phyloP scores from a whole-genome alignment of 305 asterid genomes.

The Rubia tinctorum region DNA sequence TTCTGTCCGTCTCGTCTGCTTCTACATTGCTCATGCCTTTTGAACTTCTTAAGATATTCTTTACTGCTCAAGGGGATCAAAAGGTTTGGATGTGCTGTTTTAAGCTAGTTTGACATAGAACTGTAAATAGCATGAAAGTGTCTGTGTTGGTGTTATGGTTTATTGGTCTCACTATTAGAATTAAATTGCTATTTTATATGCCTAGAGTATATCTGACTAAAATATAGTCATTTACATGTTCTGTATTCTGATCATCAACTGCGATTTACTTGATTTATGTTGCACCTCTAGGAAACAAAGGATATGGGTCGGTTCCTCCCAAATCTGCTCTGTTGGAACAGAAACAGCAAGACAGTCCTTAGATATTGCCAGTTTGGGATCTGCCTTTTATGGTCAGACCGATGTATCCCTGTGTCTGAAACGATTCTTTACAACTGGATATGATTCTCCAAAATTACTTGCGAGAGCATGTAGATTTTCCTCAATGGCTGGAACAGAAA shows the following conservation, averaged over 20 bases:
- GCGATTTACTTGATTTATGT: conserved; percentile 14
- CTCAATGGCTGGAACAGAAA: conserved; percentile 50
- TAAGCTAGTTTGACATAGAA: neutral
- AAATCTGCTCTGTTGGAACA: conserved; percentile 30
- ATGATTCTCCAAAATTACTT: conserved; percentile 23
- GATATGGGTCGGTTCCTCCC: conserved; percentile 30
- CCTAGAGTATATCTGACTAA: neutral
- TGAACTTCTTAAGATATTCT: neutral
- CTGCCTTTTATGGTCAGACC: conserved; percentile 24
- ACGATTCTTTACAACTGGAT: conserved; percentile 34
- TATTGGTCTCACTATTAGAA: neutral
- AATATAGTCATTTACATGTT: neutral
- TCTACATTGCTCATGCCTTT: neutral
- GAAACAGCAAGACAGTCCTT: conserved; percentile 33
- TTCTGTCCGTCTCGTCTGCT: neutral
- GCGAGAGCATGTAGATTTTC: conserved; percentile 36
- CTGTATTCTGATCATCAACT: neutral
- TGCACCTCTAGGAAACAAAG: conserved; percentile 45
- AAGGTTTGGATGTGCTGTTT: no score
- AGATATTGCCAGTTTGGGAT: conserved; percentile 27
- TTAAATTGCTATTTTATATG: neutral
- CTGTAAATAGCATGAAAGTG: neutral
- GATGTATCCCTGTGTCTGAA: conserved; percentile 32
- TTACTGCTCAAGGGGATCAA: neutral
- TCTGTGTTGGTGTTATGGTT: neutral